Evolutionary conservation across 139 green algal genomes (phyloP).

Genomic region (Chlamydomonas incerta): DNA sequence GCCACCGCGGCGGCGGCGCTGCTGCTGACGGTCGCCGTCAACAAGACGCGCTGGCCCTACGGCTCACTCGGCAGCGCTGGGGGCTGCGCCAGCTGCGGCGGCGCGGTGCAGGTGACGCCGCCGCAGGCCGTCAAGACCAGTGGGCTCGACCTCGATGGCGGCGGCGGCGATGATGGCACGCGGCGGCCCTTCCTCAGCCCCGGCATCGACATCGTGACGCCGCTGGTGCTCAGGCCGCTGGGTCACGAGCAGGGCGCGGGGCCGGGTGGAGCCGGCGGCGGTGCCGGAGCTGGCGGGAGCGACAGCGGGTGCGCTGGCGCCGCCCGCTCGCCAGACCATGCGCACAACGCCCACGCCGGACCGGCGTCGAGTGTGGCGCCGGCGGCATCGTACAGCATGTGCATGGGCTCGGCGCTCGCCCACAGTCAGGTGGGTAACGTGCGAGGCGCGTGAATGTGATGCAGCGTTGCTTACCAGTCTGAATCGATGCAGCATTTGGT

Average conservation of each 20-base stretch:
- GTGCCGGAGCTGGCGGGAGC: too few species aligned
- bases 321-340: too few species aligned
- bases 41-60: slow-evolving; percentile 1
- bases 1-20: slow-evolving; percentile 8
- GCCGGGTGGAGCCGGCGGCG: too few species aligned
- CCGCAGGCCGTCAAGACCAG: too few species aligned
- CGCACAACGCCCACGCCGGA: too few species aligned
- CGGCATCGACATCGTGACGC: neutral
- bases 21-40: neutral
- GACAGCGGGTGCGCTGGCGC: too few species aligned
- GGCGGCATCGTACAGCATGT: neutral
- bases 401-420: slow-evolving; percentile 11
- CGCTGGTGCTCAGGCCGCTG: too few species aligned
- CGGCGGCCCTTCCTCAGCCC: slow-evolving; percentile 8
- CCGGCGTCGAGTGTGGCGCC: neutral
- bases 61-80: neutral
- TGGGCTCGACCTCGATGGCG: neutral
- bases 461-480: too few species aligned
- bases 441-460: neutral
- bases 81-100: neutral
- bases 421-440: slow-evolving; percentile 1
- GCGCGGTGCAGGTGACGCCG: neutral
- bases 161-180: neutral
- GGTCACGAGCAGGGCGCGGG: too few species aligned
- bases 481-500: too few species aligned